These are phyloP conservation scores for Aspergillus ibericus DNA, from an alignment of 2,329 filamentous ascomycete species.

Conservation along the genomic window DNA sequence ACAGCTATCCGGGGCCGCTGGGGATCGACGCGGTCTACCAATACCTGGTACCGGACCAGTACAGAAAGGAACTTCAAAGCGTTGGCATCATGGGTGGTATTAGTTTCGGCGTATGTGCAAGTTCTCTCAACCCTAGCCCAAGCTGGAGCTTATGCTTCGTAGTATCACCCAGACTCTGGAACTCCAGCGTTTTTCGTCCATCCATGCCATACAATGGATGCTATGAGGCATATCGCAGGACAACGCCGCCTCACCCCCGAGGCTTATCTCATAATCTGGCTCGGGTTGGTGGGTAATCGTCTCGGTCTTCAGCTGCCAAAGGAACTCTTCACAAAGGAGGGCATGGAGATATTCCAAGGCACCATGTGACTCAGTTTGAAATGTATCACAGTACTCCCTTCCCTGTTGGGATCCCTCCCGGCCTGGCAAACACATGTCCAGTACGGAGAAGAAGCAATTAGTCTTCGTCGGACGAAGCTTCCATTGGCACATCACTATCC, in stretches of 20 bases:
- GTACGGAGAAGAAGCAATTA: conserved; percentile 32
- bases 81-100: conserved; percentile 70
- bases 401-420: conserved; percentile 8
- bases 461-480: conserved; percentile 73
- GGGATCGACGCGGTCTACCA: conserved; percentile 70
- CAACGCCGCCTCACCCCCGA: conserved; percentile 44
- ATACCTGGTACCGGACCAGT: conserved; percentile 66
- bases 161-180: conserved; percentile 82
- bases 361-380: conserved; percentile 17
- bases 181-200: conserved; percentile 86
- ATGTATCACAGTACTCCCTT: conserved; percentile 6
- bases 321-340: conserved; percentile 52
- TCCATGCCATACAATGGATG: conserved; percentile 83
- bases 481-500: conserved; percentile 68
- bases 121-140: conserved; percentile 21
- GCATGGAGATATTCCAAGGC: conserved; percentile 21
- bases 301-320: conserved; percentile 77
- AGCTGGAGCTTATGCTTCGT: conserved; percentile 40
- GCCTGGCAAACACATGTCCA: conserved; percentile 3
- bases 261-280: conserved; percentile 82
- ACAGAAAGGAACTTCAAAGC: conserved; percentile 60
- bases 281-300: conserved; percentile 79
- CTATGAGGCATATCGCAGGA: conserved; percentile 65
- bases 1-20: conserved; percentile 56
- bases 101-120: conserved; percentile 68